Base-by-base conservation (phyloP, 2,329 filamentous ascomycete species). In the Coniochaeta hoffmannii region DNA sequence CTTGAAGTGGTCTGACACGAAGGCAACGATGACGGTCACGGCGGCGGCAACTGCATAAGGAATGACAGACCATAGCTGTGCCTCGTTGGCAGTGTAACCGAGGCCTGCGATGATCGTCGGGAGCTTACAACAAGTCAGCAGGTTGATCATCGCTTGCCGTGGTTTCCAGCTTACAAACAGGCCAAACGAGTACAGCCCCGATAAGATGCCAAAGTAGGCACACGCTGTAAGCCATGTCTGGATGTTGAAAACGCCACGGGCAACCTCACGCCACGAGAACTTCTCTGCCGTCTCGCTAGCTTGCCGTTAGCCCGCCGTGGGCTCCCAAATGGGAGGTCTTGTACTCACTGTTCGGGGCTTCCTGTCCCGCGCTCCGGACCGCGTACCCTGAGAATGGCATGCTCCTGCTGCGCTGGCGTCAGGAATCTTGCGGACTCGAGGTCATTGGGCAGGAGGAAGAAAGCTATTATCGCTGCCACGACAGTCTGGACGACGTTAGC, bases 31-130 rank as follows among this genome's bases (percentile, higher is more conserved):
- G 14, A 84, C 80, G 2, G 79, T 82, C 9, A 81, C 68, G 1
- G 81, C 69, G 0, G 81, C 76, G 1, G 82, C 83, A 0, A 84
- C 79, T 0, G 82, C 82, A 61, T 86, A 86, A 0, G 82, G 82
- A 35, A 85, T 83, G 15, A 86, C 82, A 1, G 80, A 81, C 81
- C 81, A 84, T 7, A 86, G 73, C 60, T 86, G 83, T 1, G 80
- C 76, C 61, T 82, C 68, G 62, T 85, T 81, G 11, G 80, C 70
- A 26, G 79, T 76, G 56, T 75, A 74, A 3, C 74, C 69, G 15
- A 83, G 34, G 11, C 10, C 50, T 28, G 19, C 72, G 63, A 87
- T 82, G 58, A 87, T 87, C 0, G 83, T 87, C 0, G 84, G 84
- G 0, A 87, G 70, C 79, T 81, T 8, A 28, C 49, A 28, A 22